Evolutionary conservation across 2,329 filamentous ascomycete species (phyloP), one percentile per base, ranked within the genome.

Genomic region (Sporothrix luriei): DNA sequence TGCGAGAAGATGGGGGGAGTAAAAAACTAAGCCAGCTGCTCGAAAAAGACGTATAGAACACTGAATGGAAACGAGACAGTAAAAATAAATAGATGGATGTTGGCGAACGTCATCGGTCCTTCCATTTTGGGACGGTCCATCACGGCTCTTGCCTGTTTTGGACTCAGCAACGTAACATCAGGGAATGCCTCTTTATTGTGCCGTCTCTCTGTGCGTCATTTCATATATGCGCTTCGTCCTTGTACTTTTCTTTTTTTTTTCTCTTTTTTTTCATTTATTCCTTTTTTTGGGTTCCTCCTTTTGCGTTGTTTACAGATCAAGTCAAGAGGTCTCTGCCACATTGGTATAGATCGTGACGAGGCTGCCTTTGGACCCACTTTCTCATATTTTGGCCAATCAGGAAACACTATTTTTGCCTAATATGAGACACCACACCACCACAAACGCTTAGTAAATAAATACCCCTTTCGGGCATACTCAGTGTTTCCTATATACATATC

Each of bases 361-460:
- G 29, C 48, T 66, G 62, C n/a, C 13, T 3, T 7, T 33, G 1
- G 61, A 11, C 61, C 61, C 61, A 64, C 61, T 59, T 40, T 40
- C 19, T 10, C 2, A 2, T n/a, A n/a, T 40, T 13, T 43, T 9
- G 38, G n/a, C 68, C 68, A 69, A 69, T 69, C 68, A 69, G n/a
- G 29, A 21, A 49, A 51, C 59, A 69, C 38, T 10, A 11, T 38
- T 66, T 69, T n/a, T 59, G 68, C 68, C 68, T 66, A 66, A 66
- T 57, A 26, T 13, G 38, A 38, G n/a, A 7, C 10, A 14, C 10
- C n/a, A 11, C 19, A 38, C 3, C 55, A 61, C 13, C 57, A 6
- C 11, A 43, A 7, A 16, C 29, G 5, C 13, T 21, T 43, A 5
- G 55, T 43, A 40, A 43, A 61, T 43, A 40, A 43, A 61, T 11